Base-by-base conservation (phyloP, 768 basidiomycete genomes). In the Mycena alexandri region DNA sequence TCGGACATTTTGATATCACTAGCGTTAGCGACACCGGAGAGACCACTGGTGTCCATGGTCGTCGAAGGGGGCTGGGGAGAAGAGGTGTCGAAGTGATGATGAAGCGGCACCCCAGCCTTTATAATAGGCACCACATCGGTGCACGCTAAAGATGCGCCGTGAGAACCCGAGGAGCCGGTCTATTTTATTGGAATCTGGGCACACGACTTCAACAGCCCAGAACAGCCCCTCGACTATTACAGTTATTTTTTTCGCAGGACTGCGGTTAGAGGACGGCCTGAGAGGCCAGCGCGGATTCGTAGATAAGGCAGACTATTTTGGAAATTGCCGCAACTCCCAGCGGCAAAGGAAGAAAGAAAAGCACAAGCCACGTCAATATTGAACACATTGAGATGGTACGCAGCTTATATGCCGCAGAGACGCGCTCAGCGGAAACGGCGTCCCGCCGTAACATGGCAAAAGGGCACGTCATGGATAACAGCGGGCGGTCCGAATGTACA, bases 121-220 rank as follows among this genome's bases (percentile, higher is more conserved):
- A 44, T 57, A 16, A 57, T 57, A 57, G 42, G 41, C 55, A 57
- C 41, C 54, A 41, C 54, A 56, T 43, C 16, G 36, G 38, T 56
- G 25, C 8, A 9, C 51, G 33, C n/a, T n/a, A n/a, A n/a, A n/a
- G n/a, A n/a, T n/a, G n/a, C n/a, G n/a, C n/a, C 53, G 38, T 21
- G 55, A 44, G 41, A 54, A 34, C 53, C 19, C 53, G 53, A 54
- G 53, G 33, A 54, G 42, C 55, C 55, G 55, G 55, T 57, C 44
- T 42, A 43, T 43, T 57, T 57, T 57, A 43, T 34, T 57, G 13
- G n/a, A 57, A 34, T 57, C 55, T 57, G 42, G 42, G 42, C 55
- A 44, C 55, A 57, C 55, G 55, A 43, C 55, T 57, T 57, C 55
- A 54, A 54, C 53, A 54, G 53, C 53, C 53, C 53, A n/a, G 53